Evolutionary conservation across 176 grass and related monocot genomes (phyloP).

Genomic region (Aegilops tauschii): DNA sequence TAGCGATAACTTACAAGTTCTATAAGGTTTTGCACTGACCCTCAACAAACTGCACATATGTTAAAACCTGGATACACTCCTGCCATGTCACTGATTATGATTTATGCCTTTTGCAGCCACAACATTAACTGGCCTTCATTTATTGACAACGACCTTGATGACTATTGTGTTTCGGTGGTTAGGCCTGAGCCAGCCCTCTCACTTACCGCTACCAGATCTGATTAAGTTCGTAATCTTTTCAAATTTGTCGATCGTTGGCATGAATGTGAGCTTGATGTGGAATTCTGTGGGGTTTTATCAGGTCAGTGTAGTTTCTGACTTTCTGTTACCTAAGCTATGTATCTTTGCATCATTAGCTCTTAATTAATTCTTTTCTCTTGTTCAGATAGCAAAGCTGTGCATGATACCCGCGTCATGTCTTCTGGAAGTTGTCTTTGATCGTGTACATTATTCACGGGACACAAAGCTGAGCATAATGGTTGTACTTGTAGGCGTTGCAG

Average conservation of each 20-base stretch:
- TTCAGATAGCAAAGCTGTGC: slow-evolving; percentile 90
- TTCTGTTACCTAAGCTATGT: not conserved
- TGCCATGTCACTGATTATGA: not conserved
- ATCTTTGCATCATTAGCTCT: not conserved
- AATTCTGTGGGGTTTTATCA: slow-evolving; percentile 98
- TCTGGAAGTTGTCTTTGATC: slow-evolving; percentile 89
- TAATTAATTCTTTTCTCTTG: slow-evolving; percentile 12
- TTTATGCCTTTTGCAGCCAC: slow-evolving; percentile 60
- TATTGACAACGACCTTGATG: slow-evolving; percentile 83
- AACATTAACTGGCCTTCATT: slow-evolving; percentile 89
- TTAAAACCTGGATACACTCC: not conserved
- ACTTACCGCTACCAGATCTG: slow-evolving; percentile 69
- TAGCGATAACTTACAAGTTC: not conserved
- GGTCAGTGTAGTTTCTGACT: slow-evolving; percentile 38
- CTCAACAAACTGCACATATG: not conserved
- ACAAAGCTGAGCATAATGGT: slow-evolving; percentile 95
- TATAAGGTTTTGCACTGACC: not conserved
- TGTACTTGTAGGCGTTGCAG: slow-evolving; percentile 75
- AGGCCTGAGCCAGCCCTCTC: slow-evolving; percentile 77
- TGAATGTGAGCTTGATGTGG: slow-evolving; percentile 98
- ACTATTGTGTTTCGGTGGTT: slow-evolving; percentile 80
- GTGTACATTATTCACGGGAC: slow-evolving; percentile 70
- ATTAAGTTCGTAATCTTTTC: slow-evolving; percentile 85
- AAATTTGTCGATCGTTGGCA: slow-evolving; percentile 87
- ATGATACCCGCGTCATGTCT: slow-evolving; percentile 99